These are phyloP conservation scores for Breviolum minutum DNA, from an alignment of 73 alveolate genomes.

Conservation along the genomic window DNA sequence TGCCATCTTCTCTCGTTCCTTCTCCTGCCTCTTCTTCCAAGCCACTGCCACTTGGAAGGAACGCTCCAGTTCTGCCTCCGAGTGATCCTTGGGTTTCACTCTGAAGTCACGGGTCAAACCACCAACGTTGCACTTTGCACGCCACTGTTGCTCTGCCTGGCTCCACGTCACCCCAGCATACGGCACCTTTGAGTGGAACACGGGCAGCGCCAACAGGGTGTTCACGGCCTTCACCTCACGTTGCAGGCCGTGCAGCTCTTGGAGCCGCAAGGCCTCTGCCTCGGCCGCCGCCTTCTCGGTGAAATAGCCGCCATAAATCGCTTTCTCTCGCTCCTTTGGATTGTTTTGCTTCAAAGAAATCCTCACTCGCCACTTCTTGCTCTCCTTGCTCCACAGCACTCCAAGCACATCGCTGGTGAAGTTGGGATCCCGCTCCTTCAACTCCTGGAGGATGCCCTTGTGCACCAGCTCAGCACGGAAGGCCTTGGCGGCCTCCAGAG, in stretches of 20 bases:
- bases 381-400: background rate
- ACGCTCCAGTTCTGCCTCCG: background rate
- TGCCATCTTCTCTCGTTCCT: background rate
- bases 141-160: background rate
- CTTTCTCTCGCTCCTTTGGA: background rate
- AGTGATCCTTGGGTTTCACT: background rate
- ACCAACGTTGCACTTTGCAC: background rate
- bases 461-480: conserved; percentile 34
- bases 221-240: conserved; percentile 11
- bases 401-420: background rate
- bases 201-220: background rate
- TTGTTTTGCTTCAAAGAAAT: no score
- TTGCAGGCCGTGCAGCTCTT: background rate
- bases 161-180: background rate
- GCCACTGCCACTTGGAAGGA: conserved; percentile 27
- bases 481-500: conserved; percentile 54
- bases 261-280: conserved; percentile 19
- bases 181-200: background rate
- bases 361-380: background rate
- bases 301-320: background rate
- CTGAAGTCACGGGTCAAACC: background rate
- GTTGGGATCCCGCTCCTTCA: background rate
- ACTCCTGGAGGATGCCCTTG: background rate
- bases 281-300: conserved; percentile 17
- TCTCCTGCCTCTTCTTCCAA: conserved; percentile 18